Evolutionary conservation across 2,329 filamentous ascomycete species (phyloP).

Genomic region (Cladophialophora exuberans): DNA sequence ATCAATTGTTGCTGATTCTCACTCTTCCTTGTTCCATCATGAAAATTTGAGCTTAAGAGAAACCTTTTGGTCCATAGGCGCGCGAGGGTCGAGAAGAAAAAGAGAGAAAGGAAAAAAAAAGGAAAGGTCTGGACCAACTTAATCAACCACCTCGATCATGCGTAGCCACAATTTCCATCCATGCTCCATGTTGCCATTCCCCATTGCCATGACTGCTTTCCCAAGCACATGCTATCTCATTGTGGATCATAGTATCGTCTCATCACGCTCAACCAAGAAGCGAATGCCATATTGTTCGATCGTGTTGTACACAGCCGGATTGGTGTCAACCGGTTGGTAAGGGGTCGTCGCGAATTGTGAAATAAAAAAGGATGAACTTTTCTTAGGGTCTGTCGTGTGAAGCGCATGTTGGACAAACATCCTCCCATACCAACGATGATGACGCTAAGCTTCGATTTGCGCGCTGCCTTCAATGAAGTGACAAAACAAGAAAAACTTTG

Average conservation of each 20-base stretch:
- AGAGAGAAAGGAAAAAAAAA: conserved; percentile 4
- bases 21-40: no score
- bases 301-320: conserved; percentile 32
- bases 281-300: conserved; percentile 27
- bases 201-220: conserved; percentile 25
- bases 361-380: conserved; percentile 32
- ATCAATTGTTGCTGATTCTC: no score
- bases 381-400: conserved; percentile 10
- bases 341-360: conserved; percentile 28
- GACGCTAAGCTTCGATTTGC: conserved; percentile 31
- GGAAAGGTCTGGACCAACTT: conserved; percentile 14
- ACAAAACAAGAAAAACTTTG: conserved; percentile 30
- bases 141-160: conserved; percentile 13
- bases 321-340: conserved; percentile 26
- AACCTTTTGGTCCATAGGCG: conserved; percentile 8
- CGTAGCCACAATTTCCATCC: no score
- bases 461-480: conserved; percentile 30
- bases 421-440: conserved; percentile 33
- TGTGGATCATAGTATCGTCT: conserved; percentile 28
- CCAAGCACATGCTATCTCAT: conserved; percentile 25
- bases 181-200: conserved; percentile 28
- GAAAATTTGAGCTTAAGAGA: no score
- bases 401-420: conserved; percentile 29
- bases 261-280: conserved; percentile 27
- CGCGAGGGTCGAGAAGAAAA: neutral